Conservation (phyloP, 139 green algal genomes). For the Yamagishiella unicocca region DNA sequence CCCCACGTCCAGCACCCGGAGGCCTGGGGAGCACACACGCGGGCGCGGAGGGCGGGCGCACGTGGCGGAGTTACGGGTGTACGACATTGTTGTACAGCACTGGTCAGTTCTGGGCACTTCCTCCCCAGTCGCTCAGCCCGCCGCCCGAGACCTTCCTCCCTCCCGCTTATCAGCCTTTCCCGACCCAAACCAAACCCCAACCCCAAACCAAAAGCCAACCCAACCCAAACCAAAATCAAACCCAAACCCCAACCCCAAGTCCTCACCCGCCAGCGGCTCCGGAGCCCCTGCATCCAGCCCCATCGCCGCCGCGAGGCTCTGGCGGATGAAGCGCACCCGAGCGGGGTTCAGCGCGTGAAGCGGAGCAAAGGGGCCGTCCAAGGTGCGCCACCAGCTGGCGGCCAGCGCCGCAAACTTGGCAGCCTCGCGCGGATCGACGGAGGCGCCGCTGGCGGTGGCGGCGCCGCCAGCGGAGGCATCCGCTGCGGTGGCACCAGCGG, state of each 20-base stretch:
- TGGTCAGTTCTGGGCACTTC: no score
- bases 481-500: not conserved
- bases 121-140: no score
- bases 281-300: slow-evolving; percentile 21
- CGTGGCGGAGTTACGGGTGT: not conserved
- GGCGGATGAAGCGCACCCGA: slow-evolving; percentile 82
- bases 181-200: no score
- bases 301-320: slow-evolving; percentile 62
- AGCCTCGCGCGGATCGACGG: slow-evolving; percentile 78
- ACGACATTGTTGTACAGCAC: no score
- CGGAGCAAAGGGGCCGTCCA: slow-evolving; percentile 78
- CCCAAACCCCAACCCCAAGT: not conserved
- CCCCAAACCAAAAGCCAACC: no score
- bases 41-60: not conserved
- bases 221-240: not conserved
- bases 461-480: not conserved
- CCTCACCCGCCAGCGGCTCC: slow-evolving; percentile 1
- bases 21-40: slow-evolving; percentile 21
- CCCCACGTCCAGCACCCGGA: slow-evolving; percentile 88
- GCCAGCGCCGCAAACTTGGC: slow-evolving; percentile 87
- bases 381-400: slow-evolving; percentile 84
- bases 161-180: no score
- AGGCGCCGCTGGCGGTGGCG: slow-evolving; percentile 34
- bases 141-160: no score
- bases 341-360: slow-evolving; percentile 92